A percentile compares a stretch with the other conserved stretches of the same genome.
These are phyloP conservation scores for Brassica hybrid DNA, from an alignment of 441 rosid genomes.

Conservation along the genomic window DNA sequence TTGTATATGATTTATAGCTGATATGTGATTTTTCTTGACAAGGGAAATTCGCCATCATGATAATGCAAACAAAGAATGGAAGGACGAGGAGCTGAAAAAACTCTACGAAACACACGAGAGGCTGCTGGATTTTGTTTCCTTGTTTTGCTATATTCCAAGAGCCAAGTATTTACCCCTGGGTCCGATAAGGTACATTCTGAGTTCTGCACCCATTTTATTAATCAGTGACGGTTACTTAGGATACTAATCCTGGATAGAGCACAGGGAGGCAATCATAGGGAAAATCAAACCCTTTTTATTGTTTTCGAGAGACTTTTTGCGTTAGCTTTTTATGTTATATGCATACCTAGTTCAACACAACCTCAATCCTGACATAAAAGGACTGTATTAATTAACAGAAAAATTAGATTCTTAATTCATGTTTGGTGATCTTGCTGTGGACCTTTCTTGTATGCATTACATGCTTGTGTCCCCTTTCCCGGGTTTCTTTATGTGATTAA, in stretches of 20 bases:
- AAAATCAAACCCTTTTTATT: conserved; percentile 2
- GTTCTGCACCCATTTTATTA: conserved; percentile 15
- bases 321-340: conserved; percentile 12
- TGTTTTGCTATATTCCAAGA: conserved; percentile 95
- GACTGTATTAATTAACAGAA: background rate
- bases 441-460: conserved; percentile 22
- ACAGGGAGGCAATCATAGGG: background rate
- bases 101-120: conserved; percentile 95
- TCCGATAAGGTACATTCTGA: conserved; percentile 76
- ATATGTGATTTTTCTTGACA: conserved; percentile 21
- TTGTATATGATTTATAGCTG: conserved; percentile 3
- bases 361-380: background rate
- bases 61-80: conserved; percentile 96
- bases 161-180: conserved; percentile 97
- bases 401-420: conserved; percentile 7
- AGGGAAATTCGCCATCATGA: conserved; percentile 99
- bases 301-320: background rate
- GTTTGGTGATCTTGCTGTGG: conserved; percentile 23
- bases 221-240: background rate
- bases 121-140: conserved; percentile 91
- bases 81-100: conserved; percentile 95
- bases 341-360: conserved; percentile 12
- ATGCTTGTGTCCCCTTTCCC: background rate
- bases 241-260: conserved; percentile 14
- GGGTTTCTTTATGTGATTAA: background rate